Conservation (phyloP, 2,329 filamentous ascomycete genomes). For the Talaromyces sp. region DNA sequence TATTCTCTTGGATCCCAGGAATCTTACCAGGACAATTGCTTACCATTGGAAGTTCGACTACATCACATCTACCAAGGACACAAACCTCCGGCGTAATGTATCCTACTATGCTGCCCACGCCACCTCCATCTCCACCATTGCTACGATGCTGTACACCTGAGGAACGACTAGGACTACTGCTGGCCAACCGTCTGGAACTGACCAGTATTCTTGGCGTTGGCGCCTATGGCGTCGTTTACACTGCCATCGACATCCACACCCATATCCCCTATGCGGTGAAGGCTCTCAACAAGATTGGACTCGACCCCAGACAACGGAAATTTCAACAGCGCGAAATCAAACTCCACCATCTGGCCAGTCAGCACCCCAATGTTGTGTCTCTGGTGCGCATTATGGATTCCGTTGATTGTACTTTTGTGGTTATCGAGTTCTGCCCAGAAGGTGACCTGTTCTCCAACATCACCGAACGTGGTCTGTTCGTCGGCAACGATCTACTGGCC, state of each 20-base stretch:
- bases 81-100: slow-evolving; percentile 32
- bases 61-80: neutral
- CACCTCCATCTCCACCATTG: slow-evolving; percentile 43
- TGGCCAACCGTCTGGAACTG: slow-evolving; percentile 79
- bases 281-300: slow-evolving; percentile 87
- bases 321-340: slow-evolving; percentile 93
- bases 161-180: slow-evolving; percentile 77
- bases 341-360: slow-evolving; percentile 82
- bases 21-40: slow-evolving; percentile 16
- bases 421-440: slow-evolving; percentile 95
- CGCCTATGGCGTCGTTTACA: slow-evolving; percentile 95
- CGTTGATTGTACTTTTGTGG: slow-evolving; percentile 88
- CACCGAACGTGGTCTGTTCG: slow-evolving; percentile 88
- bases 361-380: slow-evolving; percentile 88
- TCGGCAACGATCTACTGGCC: slow-evolving; percentile 85
- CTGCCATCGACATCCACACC: slow-evolving; percentile 77
- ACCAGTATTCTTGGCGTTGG: slow-evolving; percentile 84
- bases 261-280: slow-evolving; percentile 89
- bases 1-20: neutral
- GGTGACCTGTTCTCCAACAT: slow-evolving; percentile 97
- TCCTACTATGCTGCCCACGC: slow-evolving; percentile 45
- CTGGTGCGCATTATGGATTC: slow-evolving; percentile 91
- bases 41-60: slow-evolving; percentile 3
- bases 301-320: slow-evolving; percentile 79
- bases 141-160: slow-evolving; percentile 64